These are phyloP conservation scores for Pleurotus cornucopiae DNA, from an alignment of 768 basidiomycete genomes.

Conservation along the genomic window DNA sequence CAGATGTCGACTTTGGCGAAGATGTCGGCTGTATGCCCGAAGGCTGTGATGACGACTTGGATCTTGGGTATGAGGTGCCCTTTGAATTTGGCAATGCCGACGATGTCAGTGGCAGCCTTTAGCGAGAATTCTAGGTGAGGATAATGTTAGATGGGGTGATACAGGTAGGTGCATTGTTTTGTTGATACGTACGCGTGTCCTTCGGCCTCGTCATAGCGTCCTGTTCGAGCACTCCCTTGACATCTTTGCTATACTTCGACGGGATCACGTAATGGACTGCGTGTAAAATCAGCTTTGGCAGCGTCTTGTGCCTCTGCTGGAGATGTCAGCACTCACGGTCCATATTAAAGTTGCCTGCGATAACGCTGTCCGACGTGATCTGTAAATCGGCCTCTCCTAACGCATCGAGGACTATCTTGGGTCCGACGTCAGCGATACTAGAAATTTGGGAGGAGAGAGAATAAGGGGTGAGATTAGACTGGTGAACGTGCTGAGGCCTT, in stretches of 20 bases:
- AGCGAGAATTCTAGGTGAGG: background rate
- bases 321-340: background rate
- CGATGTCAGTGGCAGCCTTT: background rate
- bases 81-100: background rate
- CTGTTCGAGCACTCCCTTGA: background rate
- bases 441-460: background rate
- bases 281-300: background rate
- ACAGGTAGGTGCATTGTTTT: background rate
- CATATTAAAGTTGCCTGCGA: background rate
- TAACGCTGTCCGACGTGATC: background rate
- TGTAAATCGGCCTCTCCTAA: background rate
- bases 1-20: background rate
- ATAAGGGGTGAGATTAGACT: too few relatives aligned
- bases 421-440: background rate
- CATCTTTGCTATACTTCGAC: background rate
- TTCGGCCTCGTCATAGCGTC: background rate
- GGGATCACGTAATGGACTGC: conserved; percentile 2
- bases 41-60: background rate
- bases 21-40: background rate
- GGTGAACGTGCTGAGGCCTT: background rate
- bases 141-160: too few relatives aligned
- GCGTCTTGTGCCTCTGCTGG: background rate
- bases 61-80: background rate
- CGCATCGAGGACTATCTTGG: background rate
- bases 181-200: background rate